Percentiles rank a stretch among this genome's conserved stretches.
Conservation (phyloP, 768 basidiomycete genomes). For the Pleurotus salmoneostramineus region DNA sequence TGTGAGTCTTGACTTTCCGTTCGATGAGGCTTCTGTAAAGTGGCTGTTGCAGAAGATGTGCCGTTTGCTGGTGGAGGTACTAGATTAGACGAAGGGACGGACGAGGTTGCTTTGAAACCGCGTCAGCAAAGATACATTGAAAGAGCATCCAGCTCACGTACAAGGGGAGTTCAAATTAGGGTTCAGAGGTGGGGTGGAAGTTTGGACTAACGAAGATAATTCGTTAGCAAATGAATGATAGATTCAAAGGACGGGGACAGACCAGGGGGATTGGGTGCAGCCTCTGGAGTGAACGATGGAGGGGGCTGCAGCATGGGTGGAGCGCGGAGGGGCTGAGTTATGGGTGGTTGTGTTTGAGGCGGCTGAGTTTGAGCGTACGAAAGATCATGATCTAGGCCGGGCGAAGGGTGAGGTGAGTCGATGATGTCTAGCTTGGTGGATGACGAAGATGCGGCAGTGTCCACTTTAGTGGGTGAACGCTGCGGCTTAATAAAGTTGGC, state of each 20-base stretch:
- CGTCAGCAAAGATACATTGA: not conserved
- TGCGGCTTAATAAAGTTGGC: constrained; percentile 73
- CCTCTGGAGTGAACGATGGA: not conserved
- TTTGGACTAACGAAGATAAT: not conserved
- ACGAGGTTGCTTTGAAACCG: constrained; percentile 16
- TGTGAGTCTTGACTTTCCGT: constrained; percentile 56
- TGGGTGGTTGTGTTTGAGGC: constrained; percentile 14
- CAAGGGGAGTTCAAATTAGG: not conserved
- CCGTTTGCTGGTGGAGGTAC: constrained; percentile 28
- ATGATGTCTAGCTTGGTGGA: constrained; percentile 68
- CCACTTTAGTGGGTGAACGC: constrained; percentile 78
- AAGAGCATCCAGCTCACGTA: not conserved
- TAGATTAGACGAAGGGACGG: constrained; percentile 27
- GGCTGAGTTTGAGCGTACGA: constrained; percentile 31
- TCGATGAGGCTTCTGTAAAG: constrained; percentile 42
- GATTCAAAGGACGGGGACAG: not conserved
- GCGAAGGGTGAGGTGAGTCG: constrained; percentile 80
- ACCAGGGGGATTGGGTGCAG: not conserved
- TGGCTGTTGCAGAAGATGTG: constrained; percentile 25
- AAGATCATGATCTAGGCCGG: constrained; percentile 69
- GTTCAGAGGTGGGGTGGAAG: not conserved
- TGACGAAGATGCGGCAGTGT: constrained; percentile 35
- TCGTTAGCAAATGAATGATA: not conserved
- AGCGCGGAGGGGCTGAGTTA: constrained; percentile 11
- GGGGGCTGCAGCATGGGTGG: constrained; percentile 22